Conservation (phyloP, 805 yeast species). For the Sugiyamaella mastotermitis region DNA sequence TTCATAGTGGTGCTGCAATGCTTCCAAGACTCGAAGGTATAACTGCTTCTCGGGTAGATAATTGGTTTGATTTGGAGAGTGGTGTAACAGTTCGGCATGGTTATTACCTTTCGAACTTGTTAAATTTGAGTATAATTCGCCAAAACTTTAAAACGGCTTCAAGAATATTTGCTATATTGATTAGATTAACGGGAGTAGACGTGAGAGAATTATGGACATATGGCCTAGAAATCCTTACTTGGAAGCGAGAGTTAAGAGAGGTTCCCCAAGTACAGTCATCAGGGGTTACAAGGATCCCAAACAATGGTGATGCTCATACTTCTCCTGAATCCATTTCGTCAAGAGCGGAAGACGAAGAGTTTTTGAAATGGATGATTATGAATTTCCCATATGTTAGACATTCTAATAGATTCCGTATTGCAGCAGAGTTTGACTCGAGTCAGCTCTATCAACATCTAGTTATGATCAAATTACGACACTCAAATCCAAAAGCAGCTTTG, state of each 20-base stretch:
- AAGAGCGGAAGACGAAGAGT: conserved; percentile 16
- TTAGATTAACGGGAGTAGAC: conserved; percentile 8
- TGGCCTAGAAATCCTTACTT: conserved; percentile 18
- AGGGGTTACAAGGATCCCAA: conserved; percentile 1
- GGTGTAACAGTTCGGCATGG: too few species aligned
- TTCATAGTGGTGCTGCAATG: too few species aligned
- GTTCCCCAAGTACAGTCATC: too few species aligned
- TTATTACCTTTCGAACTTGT: too few species aligned
- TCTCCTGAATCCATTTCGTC: conserved; percentile 1
- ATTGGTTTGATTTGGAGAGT: too few species aligned
- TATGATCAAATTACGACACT: conserved; percentile 14
- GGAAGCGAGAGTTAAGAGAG: conserved; percentile 13
- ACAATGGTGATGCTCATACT: conserved; percentile 12
- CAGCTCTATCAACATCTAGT: conserved; percentile 10
- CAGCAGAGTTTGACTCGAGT: neutral
- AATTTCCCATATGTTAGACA: conserved; percentile 14
- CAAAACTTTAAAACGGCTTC: too few species aligned
- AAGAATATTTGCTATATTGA: too few species aligned
- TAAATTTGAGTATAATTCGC: too few species aligned
- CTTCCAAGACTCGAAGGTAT: too few species aligned
- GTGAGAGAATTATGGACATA: conserved; percentile 19
- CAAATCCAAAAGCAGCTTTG: conserved; percentile 16
- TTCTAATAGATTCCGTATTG: neutral
- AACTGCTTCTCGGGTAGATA: too few species aligned
- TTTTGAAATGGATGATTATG: conserved; percentile 22